phyloP scores from a whole-genome alignment of 2,329 filamentous ascomycete genomes.

The Blastomyces emzantsi region DNA sequence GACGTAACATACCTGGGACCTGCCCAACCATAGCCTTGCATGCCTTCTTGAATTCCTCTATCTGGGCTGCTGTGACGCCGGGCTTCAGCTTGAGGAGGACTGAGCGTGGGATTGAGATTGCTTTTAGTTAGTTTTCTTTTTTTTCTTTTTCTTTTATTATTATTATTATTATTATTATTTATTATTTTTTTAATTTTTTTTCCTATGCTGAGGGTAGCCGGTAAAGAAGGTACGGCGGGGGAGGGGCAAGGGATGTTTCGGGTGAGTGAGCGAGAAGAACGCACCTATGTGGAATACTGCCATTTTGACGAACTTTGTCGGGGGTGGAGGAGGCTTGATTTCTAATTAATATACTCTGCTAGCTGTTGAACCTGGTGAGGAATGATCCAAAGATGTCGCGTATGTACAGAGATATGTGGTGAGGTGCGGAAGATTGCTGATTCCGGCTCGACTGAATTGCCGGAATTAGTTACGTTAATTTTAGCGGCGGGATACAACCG shows the following conservation, averaged over 20 bases:
- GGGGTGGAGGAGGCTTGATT: not conserved
- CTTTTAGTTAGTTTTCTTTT: not conserved
- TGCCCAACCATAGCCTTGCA: slow-evolving; percentile 35
- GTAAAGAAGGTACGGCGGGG: not conserved
- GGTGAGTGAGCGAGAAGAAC: slow-evolving; percentile 11
- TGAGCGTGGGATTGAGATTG: slow-evolving; percentile 15
- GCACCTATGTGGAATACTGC: slow-evolving; percentile 36
- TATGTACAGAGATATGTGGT: too few species aligned
- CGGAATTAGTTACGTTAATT: too few species aligned
- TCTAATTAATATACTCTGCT: too few species aligned
- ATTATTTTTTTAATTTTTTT: too few species aligned
- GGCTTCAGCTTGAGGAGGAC: slow-evolving; percentile 39
- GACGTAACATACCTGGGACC: slow-evolving; percentile 29
- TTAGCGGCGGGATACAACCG: too few species aligned
- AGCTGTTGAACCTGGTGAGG: too few species aligned
- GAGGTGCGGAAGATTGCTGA: too few species aligned
- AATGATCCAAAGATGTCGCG: too few species aligned
- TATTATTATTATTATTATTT: too few species aligned
- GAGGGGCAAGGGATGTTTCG: not conserved
- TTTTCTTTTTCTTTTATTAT: not conserved
- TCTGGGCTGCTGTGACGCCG: slow-evolving; percentile 27
- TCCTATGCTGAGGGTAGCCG: too few species aligned
- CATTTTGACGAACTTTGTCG: slow-evolving; percentile 20
- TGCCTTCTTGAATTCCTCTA: slow-evolving; percentile 25
- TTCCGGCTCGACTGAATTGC: too few species aligned